A percentile compares a stretch with the other conserved stretches of the same genome.
phyloP scores from a whole-genome alignment of 2,329 filamentous ascomycete genomes.

The Fusarium burgessii region DNA sequence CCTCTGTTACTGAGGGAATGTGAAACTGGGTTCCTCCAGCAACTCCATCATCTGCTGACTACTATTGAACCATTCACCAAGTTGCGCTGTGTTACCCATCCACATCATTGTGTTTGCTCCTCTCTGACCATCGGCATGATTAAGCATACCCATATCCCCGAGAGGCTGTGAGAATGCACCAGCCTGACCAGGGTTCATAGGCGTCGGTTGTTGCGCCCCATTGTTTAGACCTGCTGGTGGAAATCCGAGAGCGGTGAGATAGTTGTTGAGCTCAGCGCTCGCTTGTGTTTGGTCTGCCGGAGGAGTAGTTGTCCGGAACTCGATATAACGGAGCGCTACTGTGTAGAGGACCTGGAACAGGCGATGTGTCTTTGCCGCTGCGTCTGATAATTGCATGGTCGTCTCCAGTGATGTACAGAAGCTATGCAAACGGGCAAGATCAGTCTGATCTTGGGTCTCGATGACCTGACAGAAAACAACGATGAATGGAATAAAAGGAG shows the following conservation, averaged over 20 bases:
- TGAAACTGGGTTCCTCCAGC: slow-evolving; percentile 48
- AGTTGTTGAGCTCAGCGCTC: slow-evolving; percentile 44
- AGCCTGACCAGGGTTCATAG: slow-evolving; percentile 13
- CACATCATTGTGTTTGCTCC: slow-evolving; percentile 48
- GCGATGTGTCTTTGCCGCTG: slow-evolving; percentile 66
- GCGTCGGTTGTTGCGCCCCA: slow-evolving; percentile 32
- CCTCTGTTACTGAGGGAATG: slow-evolving; percentile 36
- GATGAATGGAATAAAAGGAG: slow-evolving; percentile 66
- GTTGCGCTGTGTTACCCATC: slow-evolving; percentile 53
- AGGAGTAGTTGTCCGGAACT: slow-evolving; percentile 58
- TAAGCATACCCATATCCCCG: slow-evolving; percentile 19
- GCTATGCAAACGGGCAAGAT: slow-evolving; percentile 60
- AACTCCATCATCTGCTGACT: slow-evolving; percentile 54
- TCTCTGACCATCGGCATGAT: slow-evolving; percentile 33
- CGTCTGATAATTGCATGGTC: slow-evolving; percentile 59
- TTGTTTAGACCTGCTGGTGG: slow-evolving; percentile 30
- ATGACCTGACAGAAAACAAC: slow-evolving; percentile 64
- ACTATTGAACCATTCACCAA: slow-evolving; percentile 55
- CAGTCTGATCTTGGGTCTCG: slow-evolving; percentile 57
- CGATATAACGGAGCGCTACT: slow-evolving; percentile 69
- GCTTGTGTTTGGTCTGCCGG: slow-evolving; percentile 52
- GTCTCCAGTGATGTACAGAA: slow-evolving; percentile 65
- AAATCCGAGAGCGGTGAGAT: slow-evolving; percentile 63
- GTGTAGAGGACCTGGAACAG: slow-evolving; percentile 70
- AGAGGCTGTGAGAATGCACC: slow-evolving; percentile 26